Conservation (phyloP, 75 land plant species). For the Larix kaempferi region DNA sequence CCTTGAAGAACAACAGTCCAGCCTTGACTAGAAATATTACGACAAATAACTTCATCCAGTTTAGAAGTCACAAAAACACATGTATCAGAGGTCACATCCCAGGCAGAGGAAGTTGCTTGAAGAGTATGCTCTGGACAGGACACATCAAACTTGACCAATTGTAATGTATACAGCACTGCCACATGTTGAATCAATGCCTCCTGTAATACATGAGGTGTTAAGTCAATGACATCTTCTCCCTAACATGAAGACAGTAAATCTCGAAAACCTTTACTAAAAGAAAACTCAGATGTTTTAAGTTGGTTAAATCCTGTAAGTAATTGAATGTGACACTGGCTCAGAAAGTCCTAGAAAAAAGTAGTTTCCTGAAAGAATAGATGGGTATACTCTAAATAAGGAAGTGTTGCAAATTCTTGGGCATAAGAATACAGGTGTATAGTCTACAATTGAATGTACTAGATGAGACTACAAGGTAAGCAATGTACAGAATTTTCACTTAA, state of each 20-base stretch:
- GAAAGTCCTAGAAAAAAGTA: background rate
- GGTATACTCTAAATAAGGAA: background rate
- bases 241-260: background rate
- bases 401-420: background rate
- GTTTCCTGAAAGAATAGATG: background rate
- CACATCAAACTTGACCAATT: background rate
- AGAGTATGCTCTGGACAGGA: background rate
- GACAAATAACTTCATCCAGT: slow-evolving; percentile 2
- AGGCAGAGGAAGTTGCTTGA: background rate
- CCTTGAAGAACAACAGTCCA: slow-evolving; percentile 11
- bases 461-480: background rate
- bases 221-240: background rate
- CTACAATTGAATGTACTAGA: background rate
- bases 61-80: slow-evolving; percentile 9
- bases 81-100: slow-evolving; percentile 9
- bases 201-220: background rate
- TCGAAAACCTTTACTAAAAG: background rate
- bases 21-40: slow-evolving; percentile 1
- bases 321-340: background rate
- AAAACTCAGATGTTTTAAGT: background rate
- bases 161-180: slow-evolving; percentile 1
- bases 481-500: background rate
- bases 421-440: background rate
- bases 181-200: background rate
- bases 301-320: background rate